Percentiles rank a stretch among this genome's conserved stretches.
phyloP scores from a whole-genome alignment of 257 asterid genomes.

The Solanum phureja region DNA sequence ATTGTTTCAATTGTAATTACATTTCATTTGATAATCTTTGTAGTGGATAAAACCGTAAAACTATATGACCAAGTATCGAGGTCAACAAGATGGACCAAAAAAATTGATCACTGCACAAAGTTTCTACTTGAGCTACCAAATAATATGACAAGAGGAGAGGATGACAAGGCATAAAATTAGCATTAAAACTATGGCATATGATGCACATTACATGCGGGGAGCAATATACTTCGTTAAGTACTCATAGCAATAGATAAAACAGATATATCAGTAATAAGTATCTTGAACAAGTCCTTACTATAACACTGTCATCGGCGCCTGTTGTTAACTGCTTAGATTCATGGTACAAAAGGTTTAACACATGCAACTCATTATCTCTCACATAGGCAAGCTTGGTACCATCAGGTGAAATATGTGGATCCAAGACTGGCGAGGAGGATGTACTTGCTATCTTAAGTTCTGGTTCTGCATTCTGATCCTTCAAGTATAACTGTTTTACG shows the following conservation, averaged over 20 bases:
- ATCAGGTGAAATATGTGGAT: slow-evolving; percentile 88
- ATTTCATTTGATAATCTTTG: not conserved
- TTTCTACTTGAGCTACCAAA: not conserved
- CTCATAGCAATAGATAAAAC: not conserved
- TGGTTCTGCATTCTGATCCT: slow-evolving; percentile 38
- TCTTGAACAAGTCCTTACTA: slow-evolving; percentile 35
- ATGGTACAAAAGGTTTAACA: slow-evolving; percentile 39
- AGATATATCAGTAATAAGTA: not conserved
- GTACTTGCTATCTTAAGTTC: slow-evolving; percentile 60
- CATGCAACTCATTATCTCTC: slow-evolving; percentile 63
- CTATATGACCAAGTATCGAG: not conserved
- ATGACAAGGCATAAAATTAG: not conserved
- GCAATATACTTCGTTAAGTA: not conserved
- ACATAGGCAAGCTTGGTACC: slow-evolving; percentile 83
- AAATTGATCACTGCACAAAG: not conserved
- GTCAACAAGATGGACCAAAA: not conserved
- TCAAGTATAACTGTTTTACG: slow-evolving; percentile 59
- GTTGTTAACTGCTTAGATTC: slow-evolving; percentile 56
- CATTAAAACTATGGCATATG: not conserved
- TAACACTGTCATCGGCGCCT: slow-evolving; percentile 50
- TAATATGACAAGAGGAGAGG: not conserved
- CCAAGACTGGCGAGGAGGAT: slow-evolving; percentile 64
- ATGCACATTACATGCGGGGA: not conserved
- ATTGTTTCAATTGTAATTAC: not conserved
- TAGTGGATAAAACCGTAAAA: not conserved